phyloP scores from a whole-genome alignment of 805 yeast species.

The Cyberlindnera galapagoensis region DNA sequence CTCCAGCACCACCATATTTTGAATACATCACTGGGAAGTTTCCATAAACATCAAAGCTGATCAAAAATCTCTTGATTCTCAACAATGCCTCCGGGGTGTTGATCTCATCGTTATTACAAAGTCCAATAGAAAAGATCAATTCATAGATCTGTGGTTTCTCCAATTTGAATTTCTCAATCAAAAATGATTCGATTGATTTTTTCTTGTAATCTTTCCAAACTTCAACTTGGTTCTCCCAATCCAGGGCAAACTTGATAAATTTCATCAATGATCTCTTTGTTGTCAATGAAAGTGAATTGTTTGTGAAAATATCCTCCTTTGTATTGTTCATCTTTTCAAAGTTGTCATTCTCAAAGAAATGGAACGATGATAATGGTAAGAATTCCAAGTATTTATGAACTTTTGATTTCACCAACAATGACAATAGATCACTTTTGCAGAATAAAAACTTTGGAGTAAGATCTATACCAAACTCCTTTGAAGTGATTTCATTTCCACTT shows the following conservation, averaged over 20 bases:
- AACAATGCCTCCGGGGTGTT: slow-evolving; percentile 70
- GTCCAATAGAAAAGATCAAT: slow-evolving; percentile 79
- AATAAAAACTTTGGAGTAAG: slow-evolving; percentile 81
- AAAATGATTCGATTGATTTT: slow-evolving; percentile 51
- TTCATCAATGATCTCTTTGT: slow-evolving; percentile 86
- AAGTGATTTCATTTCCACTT: slow-evolving; percentile 37
- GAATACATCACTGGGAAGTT: slow-evolving; percentile 88
- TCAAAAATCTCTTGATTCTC: slow-evolving; percentile 75
- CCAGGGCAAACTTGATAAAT: slow-evolving; percentile 80
- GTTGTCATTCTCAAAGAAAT: slow-evolving; percentile 87
- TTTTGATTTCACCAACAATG: slow-evolving; percentile 72
- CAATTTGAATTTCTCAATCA: slow-evolving; percentile 60
- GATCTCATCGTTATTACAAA: slow-evolving; percentile 55
- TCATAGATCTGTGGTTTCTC: slow-evolving; percentile 74
- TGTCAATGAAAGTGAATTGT: slow-evolving; percentile 65
- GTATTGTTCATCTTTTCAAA: slow-evolving; percentile 83
- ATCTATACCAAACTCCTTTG: slow-evolving; percentile 82
- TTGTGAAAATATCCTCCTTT: slow-evolving; percentile 90
- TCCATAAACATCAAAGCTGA: slow-evolving; percentile 88
- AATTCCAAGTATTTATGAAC: slow-evolving; percentile 91
- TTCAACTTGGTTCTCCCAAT: slow-evolving; percentile 54
- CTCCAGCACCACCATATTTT: slow-evolving; percentile 95
- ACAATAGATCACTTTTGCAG: slow-evolving; percentile 82
- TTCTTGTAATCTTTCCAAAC: slow-evolving; percentile 51
- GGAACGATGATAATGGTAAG: slow-evolving; percentile 82